phyloP scores from a whole-genome alignment of 805 yeast genomes.

The Kluyveromyces aestuarii region DNA sequence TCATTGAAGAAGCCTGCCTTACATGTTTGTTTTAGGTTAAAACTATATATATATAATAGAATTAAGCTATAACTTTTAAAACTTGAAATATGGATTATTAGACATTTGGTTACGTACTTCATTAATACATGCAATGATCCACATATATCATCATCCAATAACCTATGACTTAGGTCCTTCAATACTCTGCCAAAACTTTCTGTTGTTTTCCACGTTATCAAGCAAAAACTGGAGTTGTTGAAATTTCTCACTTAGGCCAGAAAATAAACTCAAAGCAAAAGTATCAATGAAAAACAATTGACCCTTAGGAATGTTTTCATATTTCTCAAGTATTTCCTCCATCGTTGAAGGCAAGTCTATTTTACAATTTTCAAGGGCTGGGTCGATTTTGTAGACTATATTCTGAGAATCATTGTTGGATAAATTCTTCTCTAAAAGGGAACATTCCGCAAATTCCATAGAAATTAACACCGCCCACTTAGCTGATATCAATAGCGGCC shows the following conservation, averaged over 20 bases:
- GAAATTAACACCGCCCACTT: constrained; percentile 83
- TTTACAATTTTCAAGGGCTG: constrained; percentile 2
- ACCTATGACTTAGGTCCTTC: background rate
- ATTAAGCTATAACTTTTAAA: background rate
- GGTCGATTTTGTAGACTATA: constrained; percentile 23
- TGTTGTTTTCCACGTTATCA: constrained; percentile 45
- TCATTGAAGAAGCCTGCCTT: background rate
- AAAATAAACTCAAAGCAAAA: constrained; percentile 73
- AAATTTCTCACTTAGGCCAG: constrained; percentile 48
- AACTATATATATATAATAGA: background rate
- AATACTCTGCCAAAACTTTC: constrained; percentile 41
- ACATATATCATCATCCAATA: too few species aligned
- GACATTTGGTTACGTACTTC: too few species aligned
- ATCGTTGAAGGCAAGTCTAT: constrained; percentile 31
- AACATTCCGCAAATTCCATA: constrained; percentile 67
- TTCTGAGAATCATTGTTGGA: constrained; percentile 5
- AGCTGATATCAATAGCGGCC: constrained; percentile 65
- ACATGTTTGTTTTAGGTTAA: background rate
- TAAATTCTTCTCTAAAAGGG: constrained; percentile 38
- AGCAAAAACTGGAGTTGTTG: constrained; percentile 53
- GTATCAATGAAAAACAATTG: constrained; percentile 77
- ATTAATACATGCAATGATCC: too few species aligned
- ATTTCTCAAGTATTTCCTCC: constrained; percentile 36
- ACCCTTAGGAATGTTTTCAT: constrained; percentile 51
- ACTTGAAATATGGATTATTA: too few species aligned